Percentiles rank a stretch among this genome's conserved stretches.
Conservation (phyloP, 441 rosid genomes). For the Bruguiera hainesii region DNA sequence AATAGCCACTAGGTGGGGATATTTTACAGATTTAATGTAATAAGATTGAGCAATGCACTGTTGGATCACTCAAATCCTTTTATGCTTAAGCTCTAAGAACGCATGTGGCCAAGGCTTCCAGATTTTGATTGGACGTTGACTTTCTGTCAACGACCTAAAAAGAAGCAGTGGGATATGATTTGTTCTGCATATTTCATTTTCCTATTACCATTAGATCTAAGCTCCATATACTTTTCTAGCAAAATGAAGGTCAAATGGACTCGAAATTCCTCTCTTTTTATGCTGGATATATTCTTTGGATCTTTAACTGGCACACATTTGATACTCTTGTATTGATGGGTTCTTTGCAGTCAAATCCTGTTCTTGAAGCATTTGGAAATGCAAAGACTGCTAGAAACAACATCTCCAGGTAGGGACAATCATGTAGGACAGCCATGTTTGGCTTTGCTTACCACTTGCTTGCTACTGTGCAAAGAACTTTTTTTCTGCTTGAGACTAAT, state of each 20-base stretch:
- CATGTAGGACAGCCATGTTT: background rate
- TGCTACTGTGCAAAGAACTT: constrained; percentile 1
- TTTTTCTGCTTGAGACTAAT: background rate
- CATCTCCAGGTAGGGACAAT: constrained; percentile 66
- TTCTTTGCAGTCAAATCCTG: constrained; percentile 87
- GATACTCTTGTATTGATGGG: constrained; percentile 31
- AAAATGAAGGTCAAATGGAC: too few relatives aligned
- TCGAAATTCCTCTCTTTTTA: background rate
- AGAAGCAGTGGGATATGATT: background rate
- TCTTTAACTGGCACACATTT: constrained; percentile 11
- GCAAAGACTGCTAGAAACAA: constrained; percentile 91
- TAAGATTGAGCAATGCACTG: too few relatives aligned
- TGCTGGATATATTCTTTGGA: background rate
- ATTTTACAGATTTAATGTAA: too few relatives aligned
- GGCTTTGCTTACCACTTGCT: background rate
- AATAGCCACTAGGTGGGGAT: background rate
- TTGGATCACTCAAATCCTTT: background rate
- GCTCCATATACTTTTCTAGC: too few relatives aligned
- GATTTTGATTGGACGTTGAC: background rate
- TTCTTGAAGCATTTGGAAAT: constrained; percentile 96
- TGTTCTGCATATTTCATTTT: background rate
- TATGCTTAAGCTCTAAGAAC: background rate
- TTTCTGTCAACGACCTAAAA: too few relatives aligned
- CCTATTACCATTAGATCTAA: too few relatives aligned
- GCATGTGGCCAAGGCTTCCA: background rate